These are phyloP conservation scores for Flaveria ramosissima DNA, from an alignment of 129 eudicot genomes.

Conservation along the genomic window DNA sequence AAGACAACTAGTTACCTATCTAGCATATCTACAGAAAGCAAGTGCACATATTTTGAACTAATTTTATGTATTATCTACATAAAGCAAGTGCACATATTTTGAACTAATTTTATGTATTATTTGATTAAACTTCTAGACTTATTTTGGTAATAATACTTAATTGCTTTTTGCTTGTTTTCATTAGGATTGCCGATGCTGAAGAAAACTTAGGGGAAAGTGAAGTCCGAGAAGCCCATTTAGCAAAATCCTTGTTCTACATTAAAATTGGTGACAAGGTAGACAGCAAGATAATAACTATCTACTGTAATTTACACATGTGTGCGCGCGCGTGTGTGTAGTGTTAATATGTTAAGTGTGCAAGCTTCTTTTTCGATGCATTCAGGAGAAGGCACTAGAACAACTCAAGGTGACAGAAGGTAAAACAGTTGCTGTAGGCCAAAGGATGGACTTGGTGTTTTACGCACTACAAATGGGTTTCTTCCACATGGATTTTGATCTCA, in stretches of 20 bases:
- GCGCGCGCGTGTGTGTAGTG: background rate
- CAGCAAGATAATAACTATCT: background rate
- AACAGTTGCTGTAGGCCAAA: slow-evolving; percentile 87
- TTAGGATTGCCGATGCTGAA: slow-evolving; percentile 93
- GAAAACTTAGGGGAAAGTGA: slow-evolving; percentile 98
- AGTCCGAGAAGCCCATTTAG: slow-evolving; percentile 97
- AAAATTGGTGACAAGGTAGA: slow-evolving; percentile 71
- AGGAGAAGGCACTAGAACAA: slow-evolving; percentile 85
- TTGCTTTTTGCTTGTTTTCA: background rate
- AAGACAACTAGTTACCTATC: background rate
- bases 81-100: background rate
- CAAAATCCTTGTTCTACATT: slow-evolving; percentile 82
- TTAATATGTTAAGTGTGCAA: background rate
- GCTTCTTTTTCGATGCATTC: background rate
- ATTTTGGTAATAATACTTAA: background rate
- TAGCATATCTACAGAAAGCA: background rate
- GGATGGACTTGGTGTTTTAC: slow-evolving; percentile 88
- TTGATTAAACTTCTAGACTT: background rate
- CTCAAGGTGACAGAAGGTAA: slow-evolving; percentile 80
- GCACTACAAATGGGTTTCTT: slow-evolving; percentile 77
- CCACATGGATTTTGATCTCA: slow-evolving; percentile 81
- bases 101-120: too few species aligned
- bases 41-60: background rate
- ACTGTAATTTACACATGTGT: background rate
- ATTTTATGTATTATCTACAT: too few species aligned